Evolutionary conservation across 805 yeast genomes (phyloP).

Genomic region (Ascoidea tarda): DNA sequence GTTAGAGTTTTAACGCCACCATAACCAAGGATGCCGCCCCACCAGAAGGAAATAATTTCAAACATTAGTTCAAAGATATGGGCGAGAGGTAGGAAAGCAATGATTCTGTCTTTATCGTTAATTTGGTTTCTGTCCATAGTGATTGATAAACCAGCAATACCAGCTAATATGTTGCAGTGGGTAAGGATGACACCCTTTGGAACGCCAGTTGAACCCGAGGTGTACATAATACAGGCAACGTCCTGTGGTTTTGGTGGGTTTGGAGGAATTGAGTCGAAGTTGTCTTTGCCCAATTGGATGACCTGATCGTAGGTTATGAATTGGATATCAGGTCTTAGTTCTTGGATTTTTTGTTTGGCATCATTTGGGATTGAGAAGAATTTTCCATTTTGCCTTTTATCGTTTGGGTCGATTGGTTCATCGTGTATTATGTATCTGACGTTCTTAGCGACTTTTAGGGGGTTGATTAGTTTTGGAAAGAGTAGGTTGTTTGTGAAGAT

Average conservation of each 20-base stretch:
- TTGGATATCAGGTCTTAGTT: slow-evolving; percentile 64
- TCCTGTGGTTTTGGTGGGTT: slow-evolving; percentile 42
- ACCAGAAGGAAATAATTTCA: slow-evolving; percentile 64
- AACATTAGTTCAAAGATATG: slow-evolving; percentile 90
- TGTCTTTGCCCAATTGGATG: slow-evolving; percentile 43
- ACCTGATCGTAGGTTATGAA: slow-evolving; percentile 55
- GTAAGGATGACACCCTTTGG: slow-evolving; percentile 74
- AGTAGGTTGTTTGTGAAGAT: slow-evolving; percentile 76
- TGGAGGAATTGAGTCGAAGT: slow-evolving; percentile 24
- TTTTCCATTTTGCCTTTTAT: slow-evolving; percentile 49
- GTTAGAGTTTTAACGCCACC: slow-evolving; percentile 87
- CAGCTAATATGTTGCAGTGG: slow-evolving; percentile 62
- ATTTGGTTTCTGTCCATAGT: slow-evolving; percentile 41
- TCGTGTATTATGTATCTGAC: slow-evolving; percentile 62
- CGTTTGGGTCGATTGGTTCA: slow-evolving; percentile 45
- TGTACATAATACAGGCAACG: slow-evolving; percentile 68
- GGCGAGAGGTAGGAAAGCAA: slow-evolving; percentile 89
- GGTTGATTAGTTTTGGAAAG: slow-evolving; percentile 50
- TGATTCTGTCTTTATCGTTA: slow-evolving; percentile 48
- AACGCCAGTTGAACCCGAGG: slow-evolving; percentile 76
- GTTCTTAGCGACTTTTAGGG: slow-evolving; percentile 46
- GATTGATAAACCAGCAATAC: slow-evolving; percentile 69
- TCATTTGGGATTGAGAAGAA: slow-evolving; percentile 40
- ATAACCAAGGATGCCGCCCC: slow-evolving; percentile 89
- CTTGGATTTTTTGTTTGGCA: slow-evolving; percentile 45